These are phyloP conservation scores for Rhododendron mucronatum DNA, from an alignment of 148 eudicot genomes.

Conservation along the genomic window DNA sequence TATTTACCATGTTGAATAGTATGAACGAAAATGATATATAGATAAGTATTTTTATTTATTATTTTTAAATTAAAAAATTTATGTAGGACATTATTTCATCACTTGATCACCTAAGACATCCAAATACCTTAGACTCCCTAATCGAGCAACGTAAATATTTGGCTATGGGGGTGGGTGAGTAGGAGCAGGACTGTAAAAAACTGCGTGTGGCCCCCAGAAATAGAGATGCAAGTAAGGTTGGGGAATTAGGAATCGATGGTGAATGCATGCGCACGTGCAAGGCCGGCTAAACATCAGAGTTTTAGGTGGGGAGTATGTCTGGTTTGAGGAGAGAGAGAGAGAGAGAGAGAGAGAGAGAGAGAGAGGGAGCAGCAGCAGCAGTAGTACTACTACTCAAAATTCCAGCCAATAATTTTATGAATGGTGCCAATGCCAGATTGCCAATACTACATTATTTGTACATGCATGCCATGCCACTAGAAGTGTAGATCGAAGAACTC, in stretches of 20 bases:
- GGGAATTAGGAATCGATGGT: background rate
- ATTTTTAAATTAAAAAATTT: too few relatives aligned
- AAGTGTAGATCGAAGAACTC: background rate
- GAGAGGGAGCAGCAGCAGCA: background rate
- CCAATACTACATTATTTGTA: background rate
- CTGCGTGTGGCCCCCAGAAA: background rate
- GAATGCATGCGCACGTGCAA: background rate
- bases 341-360: background rate
- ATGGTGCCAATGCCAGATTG: background rate
- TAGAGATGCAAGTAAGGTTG: background rate
- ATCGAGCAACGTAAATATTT: background rate
- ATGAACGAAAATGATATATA: too few relatives aligned
- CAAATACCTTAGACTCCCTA: too few relatives aligned
- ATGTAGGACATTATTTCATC: too few relatives aligned
- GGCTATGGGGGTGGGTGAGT: background rate
- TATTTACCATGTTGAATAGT: too few relatives aligned
- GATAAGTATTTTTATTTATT: too few relatives aligned
- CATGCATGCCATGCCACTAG: too few relatives aligned
- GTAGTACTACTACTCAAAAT: background rate
- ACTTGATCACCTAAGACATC: too few relatives aligned
- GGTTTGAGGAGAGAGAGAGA: background rate
- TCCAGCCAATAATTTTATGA: background rate
- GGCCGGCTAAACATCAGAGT: background rate
- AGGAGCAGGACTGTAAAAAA: background rate
- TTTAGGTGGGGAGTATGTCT: background rate